Conservation (phyloP, 1,284 basidiomycete genomes). For the Rhodofomes roseus region DNA sequence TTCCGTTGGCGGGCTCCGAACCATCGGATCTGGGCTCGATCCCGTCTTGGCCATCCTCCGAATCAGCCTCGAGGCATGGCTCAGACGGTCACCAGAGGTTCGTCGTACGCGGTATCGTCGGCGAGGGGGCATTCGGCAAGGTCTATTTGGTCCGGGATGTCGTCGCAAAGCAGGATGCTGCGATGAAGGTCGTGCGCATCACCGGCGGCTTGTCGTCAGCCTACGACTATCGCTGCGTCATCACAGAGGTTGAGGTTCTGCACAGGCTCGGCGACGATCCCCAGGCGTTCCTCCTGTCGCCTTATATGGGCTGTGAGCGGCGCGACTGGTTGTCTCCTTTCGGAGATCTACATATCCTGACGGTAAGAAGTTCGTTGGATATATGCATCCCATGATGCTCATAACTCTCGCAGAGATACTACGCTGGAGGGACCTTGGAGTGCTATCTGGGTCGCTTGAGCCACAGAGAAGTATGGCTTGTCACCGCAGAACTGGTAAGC, state of each 20-base stretch:
- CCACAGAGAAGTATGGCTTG: constrained; percentile 8
- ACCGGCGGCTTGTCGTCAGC: constrained; percentile 5
- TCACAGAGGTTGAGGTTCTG: constrained; percentile 24
- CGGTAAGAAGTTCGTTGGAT: constrained; percentile 10
- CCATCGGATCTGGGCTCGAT: constrained; percentile 5
- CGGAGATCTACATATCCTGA: constrained; percentile 22
- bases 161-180: constrained; percentile 7
- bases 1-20: neutral
- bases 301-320: constrained; percentile 6
- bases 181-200: constrained; percentile 24
- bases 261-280: constrained; percentile 4
- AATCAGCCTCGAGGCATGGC: neutral
- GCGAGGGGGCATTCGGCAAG: constrained; percentile 19
- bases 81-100: neutral
- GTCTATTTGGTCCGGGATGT: constrained; percentile 21
- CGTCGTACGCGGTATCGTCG: constrained; percentile 19
- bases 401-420: constrained; percentile 15
- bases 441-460: constrained; percentile 10
- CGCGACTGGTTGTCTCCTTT: constrained; percentile 22
- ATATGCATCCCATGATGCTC: neutral
- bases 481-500: constrained; percentile 25
- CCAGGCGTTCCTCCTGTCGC: constrained; percentile 19
- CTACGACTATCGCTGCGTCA: constrained; percentile 13
- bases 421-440: constrained; percentile 20
- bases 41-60: constrained; percentile 3